Evolutionary conservation across 805 yeast species (phyloP).

Genomic region (Cyberlindnera saturnus): DNA sequence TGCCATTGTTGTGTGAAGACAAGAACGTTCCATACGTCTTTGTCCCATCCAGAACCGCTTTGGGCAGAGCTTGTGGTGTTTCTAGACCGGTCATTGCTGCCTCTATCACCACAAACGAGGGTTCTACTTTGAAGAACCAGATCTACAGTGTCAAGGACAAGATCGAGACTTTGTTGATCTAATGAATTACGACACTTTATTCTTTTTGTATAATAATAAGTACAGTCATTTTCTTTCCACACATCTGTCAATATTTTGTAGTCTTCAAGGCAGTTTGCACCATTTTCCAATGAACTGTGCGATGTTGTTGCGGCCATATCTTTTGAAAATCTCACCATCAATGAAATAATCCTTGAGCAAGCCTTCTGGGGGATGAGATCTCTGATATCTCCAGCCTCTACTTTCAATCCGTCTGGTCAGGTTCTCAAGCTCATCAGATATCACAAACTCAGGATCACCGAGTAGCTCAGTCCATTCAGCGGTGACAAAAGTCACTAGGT

Average conservation of each 20-base stretch:
- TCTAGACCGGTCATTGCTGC: slow-evolving; percentile 99
- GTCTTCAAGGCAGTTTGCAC: slow-evolving; percentile 4
- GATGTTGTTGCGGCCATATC: slow-evolving; percentile 4
- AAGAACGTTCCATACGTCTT: slow-evolving; percentile 99
- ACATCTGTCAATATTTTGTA: not conserved
- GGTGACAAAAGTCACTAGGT: slow-evolving; percentile 15
- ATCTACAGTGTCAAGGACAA: slow-evolving; percentile 97
- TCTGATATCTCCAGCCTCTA: too few species aligned
- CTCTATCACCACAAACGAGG: slow-evolving; percentile 96
- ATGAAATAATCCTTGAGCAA: slow-evolving; percentile 3
- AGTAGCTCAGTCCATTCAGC: not conserved
- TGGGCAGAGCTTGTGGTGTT: slow-evolving; percentile 99
- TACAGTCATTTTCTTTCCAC: slow-evolving; percentile 1
- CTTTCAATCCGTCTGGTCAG: too few species aligned
- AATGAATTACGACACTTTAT: slow-evolving; percentile 23
- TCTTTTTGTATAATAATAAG: slow-evolving; percentile 1
- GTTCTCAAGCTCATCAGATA: not conserved
- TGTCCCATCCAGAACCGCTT: slow-evolving; percentile 96
- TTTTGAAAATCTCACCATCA: slow-evolving; percentile 15
- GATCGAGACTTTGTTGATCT: slow-evolving; percentile 95
- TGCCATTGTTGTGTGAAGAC: slow-evolving; percentile 97
- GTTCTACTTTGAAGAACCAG: slow-evolving; percentile 95
- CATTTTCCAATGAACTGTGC: slow-evolving; percentile 4
- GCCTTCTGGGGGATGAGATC: too few species aligned
- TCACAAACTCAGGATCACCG: not conserved